Evolutionary conservation across 2,329 filamentous ascomycete species (phyloP), one percentile per base, ranked within the genome.

Genomic region (Cryphonectria naterciae): DNA sequence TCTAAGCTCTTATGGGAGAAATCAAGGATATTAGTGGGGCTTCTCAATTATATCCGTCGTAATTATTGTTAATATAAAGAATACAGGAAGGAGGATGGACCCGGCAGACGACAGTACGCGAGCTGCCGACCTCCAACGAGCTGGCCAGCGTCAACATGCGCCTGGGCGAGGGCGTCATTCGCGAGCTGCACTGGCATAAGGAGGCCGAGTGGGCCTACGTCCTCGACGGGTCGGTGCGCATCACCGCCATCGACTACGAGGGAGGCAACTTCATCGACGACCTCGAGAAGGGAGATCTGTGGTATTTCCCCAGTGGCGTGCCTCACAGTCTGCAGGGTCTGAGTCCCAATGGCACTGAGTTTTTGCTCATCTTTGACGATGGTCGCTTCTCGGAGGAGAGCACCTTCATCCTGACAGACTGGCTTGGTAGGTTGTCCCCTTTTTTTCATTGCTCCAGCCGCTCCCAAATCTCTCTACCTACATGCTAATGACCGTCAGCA

Each of bases 101-200:
- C 1, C 86, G 92, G 35, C 90, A 94, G 79, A 93, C 91, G 0
- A 93, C 90, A 4, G 81, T 89, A 22, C 85, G 88, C 43, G 89
- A 92, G 79, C 83, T 93, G 3, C 85, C 87, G 43, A 86, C 86
- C 10, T 91, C 89, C 75, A 85, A 88, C n/a, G 90, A 93, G 77
- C 85, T 94, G 61, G 92, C 92, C 2, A 89, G 90, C 56, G 92
- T 94, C 68, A 93, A 94, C 78, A 94, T 94, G 92, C 87, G 92
- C 15, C 87, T 94, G 2, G 91, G 91, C 54, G 82, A 88, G 73
- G 91, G 91, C 49, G 92, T 91, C 43, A 93, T 93, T 75, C 90
- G 92, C 39, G 92, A 94, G 78, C 84, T 94, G 11, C 92, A 94
- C 77, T 94, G 92, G 92, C 92, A 94, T 83, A 93, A 92, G 75